Percentiles rank a stretch among this genome's conserved stretches.
Evolutionary conservation across 306 rosid species (phyloP).

Genomic region (Begonia loranthoides): DNA sequence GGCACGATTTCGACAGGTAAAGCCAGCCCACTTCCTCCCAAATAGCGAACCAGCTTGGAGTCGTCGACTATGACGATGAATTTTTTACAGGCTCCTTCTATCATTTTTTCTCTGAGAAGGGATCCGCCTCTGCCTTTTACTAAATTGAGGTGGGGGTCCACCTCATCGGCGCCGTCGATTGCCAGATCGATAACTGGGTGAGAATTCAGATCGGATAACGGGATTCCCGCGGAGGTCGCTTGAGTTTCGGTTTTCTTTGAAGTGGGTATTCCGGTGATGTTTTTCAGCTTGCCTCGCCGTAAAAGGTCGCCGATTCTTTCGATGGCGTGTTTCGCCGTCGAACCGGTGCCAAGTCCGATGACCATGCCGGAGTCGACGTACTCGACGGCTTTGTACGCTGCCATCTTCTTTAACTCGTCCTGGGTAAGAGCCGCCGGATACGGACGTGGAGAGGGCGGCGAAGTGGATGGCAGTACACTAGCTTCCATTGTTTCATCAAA

Average conservation of each 20-base stretch:
- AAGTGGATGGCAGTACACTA: constrained; percentile 31
- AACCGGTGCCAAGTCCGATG: constrained; percentile 76
- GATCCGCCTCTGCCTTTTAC: constrained; percentile 93
- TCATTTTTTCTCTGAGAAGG: constrained; percentile 70
- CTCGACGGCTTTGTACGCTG: constrained; percentile 85
- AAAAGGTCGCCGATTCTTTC: constrained; percentile 68
- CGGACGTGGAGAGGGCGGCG: constrained; percentile 5
- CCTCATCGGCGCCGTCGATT: constrained; percentile 93
- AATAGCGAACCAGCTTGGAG: constrained; percentile 44
- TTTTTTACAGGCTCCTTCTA: constrained; percentile 58
- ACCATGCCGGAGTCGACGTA: constrained; percentile 82
- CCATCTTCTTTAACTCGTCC: constrained; percentile 77
- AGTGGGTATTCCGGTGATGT: constrained; percentile 69
- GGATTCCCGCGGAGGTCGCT: constrained; percentile 57
- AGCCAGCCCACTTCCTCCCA: constrained; percentile 71
- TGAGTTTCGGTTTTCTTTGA: constrained; percentile 61
- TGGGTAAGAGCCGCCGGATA: constrained; percentile 43
- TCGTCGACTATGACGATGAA: constrained; percentile 74
- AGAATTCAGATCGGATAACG: constrained; percentile 59
- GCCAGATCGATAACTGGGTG: constrained; percentile 63
- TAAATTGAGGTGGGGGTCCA: constrained; percentile 51
- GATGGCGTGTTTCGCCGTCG: constrained; percentile 78
- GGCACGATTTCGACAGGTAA: constrained; percentile 73
- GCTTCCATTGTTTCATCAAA: constrained; percentile 47
- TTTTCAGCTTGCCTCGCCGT: constrained; percentile 45